These are phyloP conservation scores for Malus hybrid DNA, from an alignment of 331 rosid species.

Conservation along the genomic window DNA sequence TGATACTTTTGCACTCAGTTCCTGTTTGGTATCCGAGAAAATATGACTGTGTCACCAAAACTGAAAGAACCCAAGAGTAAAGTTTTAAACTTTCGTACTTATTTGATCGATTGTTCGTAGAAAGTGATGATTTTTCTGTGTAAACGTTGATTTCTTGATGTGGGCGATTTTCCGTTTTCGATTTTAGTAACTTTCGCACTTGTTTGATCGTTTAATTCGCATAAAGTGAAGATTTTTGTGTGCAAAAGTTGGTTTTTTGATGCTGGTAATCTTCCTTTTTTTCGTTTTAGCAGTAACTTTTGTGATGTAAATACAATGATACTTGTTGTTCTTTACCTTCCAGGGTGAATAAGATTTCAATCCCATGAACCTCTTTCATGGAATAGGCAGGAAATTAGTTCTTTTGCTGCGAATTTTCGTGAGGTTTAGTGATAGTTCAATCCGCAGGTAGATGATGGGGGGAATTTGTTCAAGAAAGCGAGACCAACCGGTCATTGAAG, in stretches of 20 bases:
- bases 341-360: constrained; percentile 16
- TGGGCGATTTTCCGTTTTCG: neutral
- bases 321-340: neutral
- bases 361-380: neutral
- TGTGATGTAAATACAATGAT: neutral
- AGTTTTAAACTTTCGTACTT: neutral
- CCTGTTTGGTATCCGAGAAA: neutral
- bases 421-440: neutral
- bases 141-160: neutral
- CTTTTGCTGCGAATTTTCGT: neutral
- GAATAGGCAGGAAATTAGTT: constrained; percentile 1
- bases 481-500: constrained; percentile 44
- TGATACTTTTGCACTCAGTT: neutral
- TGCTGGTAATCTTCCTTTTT: neutral
- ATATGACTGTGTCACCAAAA: neutral
- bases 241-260: neutral
- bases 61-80: neutral
- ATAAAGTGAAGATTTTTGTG: neutral
- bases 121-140: neutral
- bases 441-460: constrained; percentile 35
- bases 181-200: neutral
- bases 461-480: constrained; percentile 70
- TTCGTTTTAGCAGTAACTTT: neutral
- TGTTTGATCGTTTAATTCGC: neutral
- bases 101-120: neutral